Percentiles rank a stretch among this genome's conserved stretches.
Conservation (phyloP, 441 rosid genomes). For the Lepidium campestre region DNA sequence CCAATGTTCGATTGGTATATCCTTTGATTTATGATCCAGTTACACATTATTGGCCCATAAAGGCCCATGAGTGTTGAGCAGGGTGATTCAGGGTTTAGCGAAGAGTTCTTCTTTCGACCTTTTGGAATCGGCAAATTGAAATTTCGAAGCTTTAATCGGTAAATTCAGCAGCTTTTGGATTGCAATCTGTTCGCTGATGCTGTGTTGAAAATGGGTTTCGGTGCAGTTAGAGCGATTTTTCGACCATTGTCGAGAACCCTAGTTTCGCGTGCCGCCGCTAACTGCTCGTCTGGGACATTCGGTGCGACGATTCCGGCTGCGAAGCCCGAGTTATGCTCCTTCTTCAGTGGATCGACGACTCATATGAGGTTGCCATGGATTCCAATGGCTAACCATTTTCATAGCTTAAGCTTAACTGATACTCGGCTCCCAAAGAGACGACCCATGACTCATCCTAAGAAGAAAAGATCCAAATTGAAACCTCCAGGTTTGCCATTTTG, state of each 20-base stretch:
- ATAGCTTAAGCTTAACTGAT: slow-evolving; percentile 62
- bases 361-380: slow-evolving; percentile 34
- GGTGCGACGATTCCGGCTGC: slow-evolving; percentile 11
- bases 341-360: slow-evolving; percentile 19
- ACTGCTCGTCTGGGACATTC: slow-evolving; percentile 28
- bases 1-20: background rate
- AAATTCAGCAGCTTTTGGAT: background rate
- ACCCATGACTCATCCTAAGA: slow-evolving; percentile 65
- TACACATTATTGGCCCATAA: background rate
- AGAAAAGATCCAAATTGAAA: slow-evolving; percentile 54
- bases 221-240: slow-evolving; percentile 38
- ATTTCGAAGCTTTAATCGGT: background rate
- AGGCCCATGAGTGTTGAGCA: slow-evolving; percentile 1
- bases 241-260: slow-evolving; percentile 51
- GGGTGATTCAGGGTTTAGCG: slow-evolving; percentile 20
- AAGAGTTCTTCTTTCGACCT: background rate
- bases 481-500: slow-evolving; percentile 49
- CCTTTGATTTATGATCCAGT: background rate
- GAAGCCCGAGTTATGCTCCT: slow-evolving; percentile 24
- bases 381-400: slow-evolving; percentile 30
- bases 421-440: slow-evolving; percentile 66
- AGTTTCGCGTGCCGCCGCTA: slow-evolving; percentile 25
- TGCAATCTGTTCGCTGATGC: slow-evolving; percentile 24
- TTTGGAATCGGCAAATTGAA: slow-evolving; percentile 3
- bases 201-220: slow-evolving; percentile 50